Conservation (phyloP, 2,329 filamentous ascomycete genomes). For the Colletotrichum tropicale region DNA sequence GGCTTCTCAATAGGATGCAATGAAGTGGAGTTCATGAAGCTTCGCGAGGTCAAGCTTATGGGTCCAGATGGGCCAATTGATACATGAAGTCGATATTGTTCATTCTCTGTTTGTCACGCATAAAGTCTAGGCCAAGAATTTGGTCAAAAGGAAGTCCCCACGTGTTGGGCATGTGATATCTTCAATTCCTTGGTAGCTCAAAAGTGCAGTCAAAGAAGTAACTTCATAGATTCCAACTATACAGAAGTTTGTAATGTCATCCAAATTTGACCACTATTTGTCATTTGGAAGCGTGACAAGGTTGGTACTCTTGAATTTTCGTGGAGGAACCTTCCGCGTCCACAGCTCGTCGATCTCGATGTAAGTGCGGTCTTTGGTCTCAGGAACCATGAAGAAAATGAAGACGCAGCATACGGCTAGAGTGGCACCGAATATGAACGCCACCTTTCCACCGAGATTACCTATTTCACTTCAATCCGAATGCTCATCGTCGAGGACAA, state of each 20-base stretch:
- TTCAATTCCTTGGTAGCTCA: neutral
- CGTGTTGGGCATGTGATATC: neutral
- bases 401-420: constrained; percentile 19
- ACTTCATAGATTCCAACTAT: no score
- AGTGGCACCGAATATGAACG: constrained; percentile 21
- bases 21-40: neutral
- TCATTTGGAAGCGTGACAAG: neutral
- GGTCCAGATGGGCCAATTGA: neutral
- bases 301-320: neutral
- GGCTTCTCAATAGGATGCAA: neutral
- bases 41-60: neutral
- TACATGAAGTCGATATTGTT: neutral
- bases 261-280: neutral
- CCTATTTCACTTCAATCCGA: neutral
- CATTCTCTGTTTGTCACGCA: neutral
- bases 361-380: constrained; percentile 26
- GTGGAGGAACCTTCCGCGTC: neutral
- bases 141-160: neutral
- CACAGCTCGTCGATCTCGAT: constrained; percentile 26
- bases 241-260: no score
- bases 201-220: neutral
- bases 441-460: neutral
- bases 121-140: fast-evolving
- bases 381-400: constrained; percentile 24
- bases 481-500: fast-evolving